phyloP scores from a whole-genome alignment of 306 rosid species.

The Ochetophila trinervis region DNA sequence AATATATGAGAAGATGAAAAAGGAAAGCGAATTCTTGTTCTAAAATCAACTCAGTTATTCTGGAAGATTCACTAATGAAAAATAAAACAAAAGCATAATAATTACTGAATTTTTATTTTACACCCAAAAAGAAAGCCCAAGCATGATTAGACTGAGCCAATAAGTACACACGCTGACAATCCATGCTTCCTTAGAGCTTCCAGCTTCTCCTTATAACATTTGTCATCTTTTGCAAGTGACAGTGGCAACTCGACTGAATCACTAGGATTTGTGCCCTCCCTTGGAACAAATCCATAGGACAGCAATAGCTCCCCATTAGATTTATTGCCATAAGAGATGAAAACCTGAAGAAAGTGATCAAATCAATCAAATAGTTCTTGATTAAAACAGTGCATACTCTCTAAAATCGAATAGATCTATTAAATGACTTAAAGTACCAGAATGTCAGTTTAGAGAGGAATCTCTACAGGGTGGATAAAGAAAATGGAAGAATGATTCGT shows the following conservation, averaged over 20 bases:
- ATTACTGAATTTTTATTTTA: not conserved
- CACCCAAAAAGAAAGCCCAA: not conserved
- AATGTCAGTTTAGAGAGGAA: too few species aligned
- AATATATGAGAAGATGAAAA: not conserved
- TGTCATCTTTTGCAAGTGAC: slow-evolving; percentile 70
- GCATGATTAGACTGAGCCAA: not conserved
- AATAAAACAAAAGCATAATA: not conserved
- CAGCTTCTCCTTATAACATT: slow-evolving; percentile 63
- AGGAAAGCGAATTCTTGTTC: not conserved
- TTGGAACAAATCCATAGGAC: slow-evolving; percentile 92
- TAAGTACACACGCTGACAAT: slow-evolving; percentile 58
- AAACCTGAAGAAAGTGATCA: slow-evolving; percentile 58
- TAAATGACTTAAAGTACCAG: too few species aligned
- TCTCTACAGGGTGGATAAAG: too few species aligned
- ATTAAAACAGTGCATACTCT: not conserved
- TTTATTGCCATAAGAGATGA: slow-evolving; percentile 90
- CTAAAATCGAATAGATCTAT: not conserved
- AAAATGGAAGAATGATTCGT: too few species aligned
- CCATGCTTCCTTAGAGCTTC: slow-evolving; percentile 65
- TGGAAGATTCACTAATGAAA: not conserved
- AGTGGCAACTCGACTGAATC: slow-evolving; percentile 84
- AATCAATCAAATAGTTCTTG: slow-evolving; percentile 19
- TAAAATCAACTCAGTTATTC: too few species aligned
- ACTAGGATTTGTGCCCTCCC: slow-evolving; percentile 83
- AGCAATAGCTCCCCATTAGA: slow-evolving; percentile 90